Conservation (phyloP, 495 filamentous ascomycete genomes). For the Cryomyces minteri region DNA sequence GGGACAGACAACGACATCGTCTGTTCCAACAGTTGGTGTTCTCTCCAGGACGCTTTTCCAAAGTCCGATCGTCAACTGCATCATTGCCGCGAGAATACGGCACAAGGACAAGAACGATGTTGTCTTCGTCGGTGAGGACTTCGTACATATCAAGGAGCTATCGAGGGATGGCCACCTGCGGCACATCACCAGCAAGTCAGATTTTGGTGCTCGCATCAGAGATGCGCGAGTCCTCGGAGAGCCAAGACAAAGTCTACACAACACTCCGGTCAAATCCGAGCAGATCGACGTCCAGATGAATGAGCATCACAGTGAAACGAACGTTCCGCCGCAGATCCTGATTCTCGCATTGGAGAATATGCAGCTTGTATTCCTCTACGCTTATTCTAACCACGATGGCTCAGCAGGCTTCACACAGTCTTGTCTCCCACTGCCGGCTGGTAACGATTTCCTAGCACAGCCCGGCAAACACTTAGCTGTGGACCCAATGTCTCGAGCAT, state of each 20-base stretch:
- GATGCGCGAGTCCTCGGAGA: slow-evolving; percentile 40
- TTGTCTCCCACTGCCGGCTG: slow-evolving; percentile 34
- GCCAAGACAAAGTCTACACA: neutral
- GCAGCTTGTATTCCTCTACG: slow-evolving; percentile 54
- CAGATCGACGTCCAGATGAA: neutral
- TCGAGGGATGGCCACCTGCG: slow-evolving; percentile 41
- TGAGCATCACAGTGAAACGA: slow-evolving; percentile 14
- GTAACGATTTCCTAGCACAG: slow-evolving; percentile 32
- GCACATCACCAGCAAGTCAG: slow-evolving; percentile 49
- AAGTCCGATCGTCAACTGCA: slow-evolving; percentile 58
- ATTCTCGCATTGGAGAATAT: slow-evolving; percentile 50
- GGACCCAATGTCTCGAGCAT: slow-evolving; percentile 52
- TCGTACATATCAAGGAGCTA: slow-evolving; percentile 54
- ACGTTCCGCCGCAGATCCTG: slow-evolving; percentile 56
- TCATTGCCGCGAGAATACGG: slow-evolving; percentile 63
- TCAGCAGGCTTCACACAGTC: slow-evolving; percentile 39
- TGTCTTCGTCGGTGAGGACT: slow-evolving; percentile 46
- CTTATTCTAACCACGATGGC: slow-evolving; percentile 25
- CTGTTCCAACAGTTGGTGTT: slow-evolving; percentile 35
- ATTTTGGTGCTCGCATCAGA: slow-evolving; percentile 55
- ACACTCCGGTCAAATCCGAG: neutral
- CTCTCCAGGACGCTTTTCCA: slow-evolving; percentile 59
- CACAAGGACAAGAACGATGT: slow-evolving; percentile 60
- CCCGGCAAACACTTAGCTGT: slow-evolving; percentile 68
- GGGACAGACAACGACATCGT: neutral